Conservation (phyloP, 2,329 filamentous ascomycete species). For the Hypoxylon sp. region DNA sequence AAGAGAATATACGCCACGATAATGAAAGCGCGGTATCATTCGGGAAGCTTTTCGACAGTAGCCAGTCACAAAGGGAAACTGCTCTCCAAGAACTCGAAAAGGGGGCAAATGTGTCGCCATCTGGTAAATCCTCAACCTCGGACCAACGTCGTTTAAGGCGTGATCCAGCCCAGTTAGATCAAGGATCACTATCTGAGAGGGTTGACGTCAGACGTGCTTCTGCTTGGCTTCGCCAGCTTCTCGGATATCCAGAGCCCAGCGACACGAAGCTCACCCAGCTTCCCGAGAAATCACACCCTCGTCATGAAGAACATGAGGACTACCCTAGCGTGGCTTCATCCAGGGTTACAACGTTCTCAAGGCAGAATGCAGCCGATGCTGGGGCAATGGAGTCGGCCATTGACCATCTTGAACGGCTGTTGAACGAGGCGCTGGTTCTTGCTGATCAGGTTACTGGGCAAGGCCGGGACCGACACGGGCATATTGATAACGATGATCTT, state of each 20-base stretch:
- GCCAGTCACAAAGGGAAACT: not conserved
- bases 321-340: slow-evolving; percentile 27
- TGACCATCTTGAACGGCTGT: slow-evolving; percentile 54
- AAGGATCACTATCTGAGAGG: slow-evolving; percentile 22
- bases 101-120: slow-evolving; percentile 10
- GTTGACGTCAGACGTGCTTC: slow-evolving; percentile 35
- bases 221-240: slow-evolving; percentile 42
- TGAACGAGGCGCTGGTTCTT: slow-evolving; percentile 56
- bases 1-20: slow-evolving; percentile 29
- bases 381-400: slow-evolving; percentile 39
- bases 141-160: not conserved
- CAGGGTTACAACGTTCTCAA: slow-evolving; percentile 41
- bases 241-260: slow-evolving; percentile 33
- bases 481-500: slow-evolving; percentile 37
- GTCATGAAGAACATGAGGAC: slow-evolving; percentile 33
- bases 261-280: slow-evolving; percentile 37
- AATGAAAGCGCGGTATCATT: slow-evolving; percentile 10
- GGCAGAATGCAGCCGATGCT: slow-evolving; percentile 35
- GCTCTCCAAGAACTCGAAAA: not conserved
- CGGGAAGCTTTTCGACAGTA: not conserved
- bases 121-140: slow-evolving; percentile 19
- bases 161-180: slow-evolving; percentile 6
- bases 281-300: slow-evolving; percentile 38
- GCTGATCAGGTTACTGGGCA: slow-evolving; percentile 52
- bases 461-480: slow-evolving; percentile 39